Evolutionary conservation across 2,329 filamentous ascomycete species (phyloP).

Genomic region (Beauveria sp.): DNA sequence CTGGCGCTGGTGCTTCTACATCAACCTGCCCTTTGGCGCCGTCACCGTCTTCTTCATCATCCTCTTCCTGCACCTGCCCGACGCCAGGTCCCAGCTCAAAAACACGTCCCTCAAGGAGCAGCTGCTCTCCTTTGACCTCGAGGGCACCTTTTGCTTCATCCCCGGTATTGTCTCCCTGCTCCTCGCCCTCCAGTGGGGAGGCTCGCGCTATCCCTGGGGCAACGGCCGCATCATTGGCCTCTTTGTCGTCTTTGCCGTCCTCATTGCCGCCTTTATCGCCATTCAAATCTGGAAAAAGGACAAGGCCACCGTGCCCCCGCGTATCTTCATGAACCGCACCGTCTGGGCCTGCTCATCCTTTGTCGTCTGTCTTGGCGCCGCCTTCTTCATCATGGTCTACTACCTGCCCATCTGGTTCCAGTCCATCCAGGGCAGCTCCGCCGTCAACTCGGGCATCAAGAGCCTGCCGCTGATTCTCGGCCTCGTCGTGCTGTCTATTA

Average conservation of each 20-base stretch:
- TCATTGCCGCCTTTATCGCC: conserved; percentile 10
- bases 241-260: conserved; percentile 31
- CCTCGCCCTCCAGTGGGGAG: conserved; percentile 39
- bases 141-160: conserved; percentile 33
- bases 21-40: conserved; percentile 27
- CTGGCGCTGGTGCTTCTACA: conserved; percentile 25
- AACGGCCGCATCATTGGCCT: conserved; percentile 33
- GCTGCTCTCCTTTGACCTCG: conserved; percentile 24
- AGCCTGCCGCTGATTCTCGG: conserved; percentile 13
- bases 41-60: conserved; percentile 21
- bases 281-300: conserved; percentile 27
- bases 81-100: conserved; percentile 5
- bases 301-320: conserved; percentile 33
- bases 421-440: conserved; percentile 25
- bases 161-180: conserved; percentile 31
- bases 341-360: conserved; percentile 28
- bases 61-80: conserved; percentile 16
- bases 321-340: conserved; percentile 33
- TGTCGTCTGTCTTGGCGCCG: conserved; percentile 20
- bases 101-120: conserved; percentile 27
- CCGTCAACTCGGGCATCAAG: conserved; percentile 14
- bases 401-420: conserved; percentile 42
- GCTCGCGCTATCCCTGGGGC: conserved; percentile 19
- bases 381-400: conserved; percentile 24
- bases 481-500: conserved; percentile 15